Evolutionary conservation across 257 asterid species (phyloP), one percentile per base, ranked within the genome.

Genomic region (Rhazya stricta): DNA sequence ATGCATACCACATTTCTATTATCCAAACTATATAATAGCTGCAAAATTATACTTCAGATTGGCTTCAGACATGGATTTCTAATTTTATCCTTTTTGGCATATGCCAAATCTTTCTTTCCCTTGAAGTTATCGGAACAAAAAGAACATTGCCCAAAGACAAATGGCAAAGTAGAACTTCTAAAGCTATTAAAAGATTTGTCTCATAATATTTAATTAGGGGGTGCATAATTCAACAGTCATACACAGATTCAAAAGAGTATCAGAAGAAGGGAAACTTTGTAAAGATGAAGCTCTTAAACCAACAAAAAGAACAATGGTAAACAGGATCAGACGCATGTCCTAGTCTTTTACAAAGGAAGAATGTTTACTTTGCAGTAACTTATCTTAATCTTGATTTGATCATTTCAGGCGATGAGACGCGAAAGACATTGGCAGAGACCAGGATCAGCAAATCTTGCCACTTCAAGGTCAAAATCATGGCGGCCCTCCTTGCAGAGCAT

Each of bases 391-490:
- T 27, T 16, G 27, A 69, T 43, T 25, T 69, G 54, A 42, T 39
- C 9, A 37, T 45, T 69, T 69, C 73, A 69, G 73, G 73, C 10
- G 3, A 69, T 45, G 37, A 25, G 25, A 69, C 58, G 41, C 9
- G 75, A 46, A 71, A 71, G 61, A 23, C 61, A 71, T 15, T 27
- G 18, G 9, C 61, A 71, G 63, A 71, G 32, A n/a, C 43, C 25
- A 30, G 61, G 46, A 50, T 51, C 75, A 29, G 62, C 48, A 30
- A 71, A 71, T 30, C 61, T 48, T 32, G 12, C 63, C 0, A 32
- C 42, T 29, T 36, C 60, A 32, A 71, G 75, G 75, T 71, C 75
- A 15, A 71, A 71, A 71, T 71, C 75, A 71, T 71, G 75, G 75
- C 60, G 62, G 75, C 75, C 75, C 2, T 27, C 61, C 30, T 71